These are phyloP conservation scores for Arthrobotrys megalospora DNA, from an alignment of 2,329 filamentous ascomycete genomes.

Conservation along the genomic window DNA sequence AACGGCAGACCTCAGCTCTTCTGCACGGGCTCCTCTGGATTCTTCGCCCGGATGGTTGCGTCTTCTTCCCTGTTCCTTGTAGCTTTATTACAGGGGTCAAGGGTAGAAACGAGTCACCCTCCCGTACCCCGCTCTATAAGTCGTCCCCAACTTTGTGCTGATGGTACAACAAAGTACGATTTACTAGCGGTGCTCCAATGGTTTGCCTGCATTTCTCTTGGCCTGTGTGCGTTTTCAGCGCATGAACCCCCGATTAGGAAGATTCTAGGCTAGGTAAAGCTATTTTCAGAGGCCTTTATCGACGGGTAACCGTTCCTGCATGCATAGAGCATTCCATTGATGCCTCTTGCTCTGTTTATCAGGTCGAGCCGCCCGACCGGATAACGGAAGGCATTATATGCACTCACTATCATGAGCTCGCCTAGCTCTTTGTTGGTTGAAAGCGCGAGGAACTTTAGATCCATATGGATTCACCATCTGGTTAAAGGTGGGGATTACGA, in stretches of 20 bases:
- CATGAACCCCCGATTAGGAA: neutral
- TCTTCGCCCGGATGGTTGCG: neutral
- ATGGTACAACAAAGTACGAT: neutral
- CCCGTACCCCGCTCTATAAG: slow-evolving; percentile 1
- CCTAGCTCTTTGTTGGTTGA: neutral
- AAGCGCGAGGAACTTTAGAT: too few species aligned
- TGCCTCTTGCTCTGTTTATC: neutral
- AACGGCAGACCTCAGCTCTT: slow-evolving; percentile 15
- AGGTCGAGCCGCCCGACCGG: neutral
- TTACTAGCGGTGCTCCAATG: neutral
- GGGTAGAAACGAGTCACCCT: neutral
- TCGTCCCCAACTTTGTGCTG: neutral
- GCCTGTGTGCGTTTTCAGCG: too few species aligned
- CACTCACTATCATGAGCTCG: slow-evolving; percentile 4
- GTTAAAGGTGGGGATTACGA: too few species aligned
- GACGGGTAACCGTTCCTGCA: slow-evolving; percentile 1
- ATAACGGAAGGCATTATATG: neutral
- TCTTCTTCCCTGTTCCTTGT: neutral
- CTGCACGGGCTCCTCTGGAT: slow-evolving; percentile 16
- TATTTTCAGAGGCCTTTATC: neutral
- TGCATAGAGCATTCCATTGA: slow-evolving; percentile 18
- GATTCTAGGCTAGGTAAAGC: neutral
- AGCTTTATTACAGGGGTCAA: neutral
- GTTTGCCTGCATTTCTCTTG: neutral
- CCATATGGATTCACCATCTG: neutral